These are phyloP conservation scores for Fabrea salina DNA, from an alignment of 169 alveolate species.

Conservation along the genomic window DNA sequence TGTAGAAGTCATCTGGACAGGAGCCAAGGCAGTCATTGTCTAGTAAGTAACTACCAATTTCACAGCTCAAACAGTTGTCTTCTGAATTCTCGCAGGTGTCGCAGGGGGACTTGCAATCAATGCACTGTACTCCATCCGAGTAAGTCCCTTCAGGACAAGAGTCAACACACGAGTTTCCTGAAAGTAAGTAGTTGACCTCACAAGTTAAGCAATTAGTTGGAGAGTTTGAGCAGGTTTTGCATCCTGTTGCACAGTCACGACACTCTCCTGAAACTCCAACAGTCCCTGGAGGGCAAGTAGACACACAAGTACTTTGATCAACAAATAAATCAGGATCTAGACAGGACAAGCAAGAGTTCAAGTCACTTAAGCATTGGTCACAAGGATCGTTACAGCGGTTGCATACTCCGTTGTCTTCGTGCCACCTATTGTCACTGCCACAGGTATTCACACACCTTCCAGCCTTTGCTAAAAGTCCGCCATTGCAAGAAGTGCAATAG, in stretches of 20 bases:
- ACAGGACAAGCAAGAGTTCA: neutral
- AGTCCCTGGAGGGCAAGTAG: slow-evolving; percentile 8
- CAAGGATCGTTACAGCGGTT: neutral
- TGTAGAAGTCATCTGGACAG: neutral
- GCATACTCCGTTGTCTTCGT: neutral
- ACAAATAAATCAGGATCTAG: neutral
- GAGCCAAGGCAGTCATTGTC: neutral
- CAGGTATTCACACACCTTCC: neutral
- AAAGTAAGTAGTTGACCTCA: neutral
- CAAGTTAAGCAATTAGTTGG: neutral
- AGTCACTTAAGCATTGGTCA: neutral
- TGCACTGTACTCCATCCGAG: neutral
- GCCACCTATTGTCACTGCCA: neutral
- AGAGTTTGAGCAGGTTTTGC: slow-evolving; percentile 7
- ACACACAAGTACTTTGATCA: neutral
- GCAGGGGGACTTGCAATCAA: neutral
- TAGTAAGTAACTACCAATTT: neutral
- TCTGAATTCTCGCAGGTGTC: neutral
- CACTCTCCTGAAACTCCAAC: neutral
- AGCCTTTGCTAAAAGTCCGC: neutral
- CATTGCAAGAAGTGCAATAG: neutral
- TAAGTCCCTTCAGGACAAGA: neutral
- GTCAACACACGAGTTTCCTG: neutral
- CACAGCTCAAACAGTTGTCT: slow-evolving; percentile 17
- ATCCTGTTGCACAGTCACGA: neutral